Evolutionary conservation across 345 rosid species (phyloP).

Genomic region (Acer yangbiense): DNA sequence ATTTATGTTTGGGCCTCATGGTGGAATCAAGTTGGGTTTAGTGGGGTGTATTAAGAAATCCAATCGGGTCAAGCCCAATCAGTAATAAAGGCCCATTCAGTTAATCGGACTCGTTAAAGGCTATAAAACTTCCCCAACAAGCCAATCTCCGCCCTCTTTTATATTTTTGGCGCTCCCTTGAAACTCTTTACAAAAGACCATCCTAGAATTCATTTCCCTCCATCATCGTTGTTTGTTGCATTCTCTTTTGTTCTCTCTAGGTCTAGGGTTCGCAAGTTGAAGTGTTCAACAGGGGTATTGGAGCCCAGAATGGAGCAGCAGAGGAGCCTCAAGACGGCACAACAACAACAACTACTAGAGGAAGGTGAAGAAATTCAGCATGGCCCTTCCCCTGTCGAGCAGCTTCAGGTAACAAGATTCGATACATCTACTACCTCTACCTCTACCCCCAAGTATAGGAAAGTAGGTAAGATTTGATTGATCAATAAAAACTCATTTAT

Average conservation of each 20-base stretch:
- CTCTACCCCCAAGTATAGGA: too few relatives aligned
- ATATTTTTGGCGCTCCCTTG: conserved; percentile 1
- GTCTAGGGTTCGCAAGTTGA: conserved; percentile 10
- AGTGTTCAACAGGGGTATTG: not conserved
- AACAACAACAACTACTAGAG: conserved; percentile 26
- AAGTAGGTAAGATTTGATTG: too few relatives aligned
- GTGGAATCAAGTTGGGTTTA: too few relatives aligned
- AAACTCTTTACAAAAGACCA: too few relatives aligned
- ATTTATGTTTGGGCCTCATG: too few relatives aligned
- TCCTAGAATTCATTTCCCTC: not conserved
- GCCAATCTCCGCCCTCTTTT: not conserved
- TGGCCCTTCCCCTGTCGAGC: conserved; percentile 62
- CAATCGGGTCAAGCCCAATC: too few relatives aligned
- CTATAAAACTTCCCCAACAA: not conserved
- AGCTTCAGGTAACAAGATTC: conserved; percentile 48
- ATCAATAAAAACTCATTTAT: too few relatives aligned
- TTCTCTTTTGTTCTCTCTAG: not conserved
- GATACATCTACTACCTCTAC: too few relatives aligned
- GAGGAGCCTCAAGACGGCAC: conserved; percentile 30
- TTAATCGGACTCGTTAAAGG: too few relatives aligned
- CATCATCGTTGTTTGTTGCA: not conserved
- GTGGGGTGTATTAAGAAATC: too few relatives aligned
- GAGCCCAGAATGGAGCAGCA: conserved; percentile 40
- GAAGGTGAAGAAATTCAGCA: conserved; percentile 48
- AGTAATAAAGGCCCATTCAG: too few relatives aligned